A percentile compares a stretch with the other conserved stretches of the same genome.
These are phyloP conservation scores for Penicillium sp. DNA, from an alignment of 2,329 filamentous ascomycete genomes.

Conservation along the genomic window DNA sequence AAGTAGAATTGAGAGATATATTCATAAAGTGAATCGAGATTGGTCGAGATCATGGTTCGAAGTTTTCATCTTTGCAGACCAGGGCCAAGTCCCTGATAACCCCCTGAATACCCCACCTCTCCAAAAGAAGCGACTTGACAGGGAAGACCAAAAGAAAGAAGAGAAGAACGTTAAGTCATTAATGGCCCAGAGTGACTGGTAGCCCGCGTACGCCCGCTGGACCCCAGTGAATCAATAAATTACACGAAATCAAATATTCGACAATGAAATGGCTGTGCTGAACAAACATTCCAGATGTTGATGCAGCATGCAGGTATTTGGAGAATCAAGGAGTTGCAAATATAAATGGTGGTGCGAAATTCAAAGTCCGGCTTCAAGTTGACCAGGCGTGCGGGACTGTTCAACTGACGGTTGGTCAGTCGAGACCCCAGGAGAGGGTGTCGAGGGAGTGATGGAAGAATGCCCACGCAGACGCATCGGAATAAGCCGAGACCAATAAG, in stretches of 20 bases:
- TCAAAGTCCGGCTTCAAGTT: constrained; percentile 23
- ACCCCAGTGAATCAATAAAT: constrained; percentile 12
- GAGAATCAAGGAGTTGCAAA: neutral
- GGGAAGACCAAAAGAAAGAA: neutral
- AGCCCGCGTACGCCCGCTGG: neutral
- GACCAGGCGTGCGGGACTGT: constrained; percentile 18
- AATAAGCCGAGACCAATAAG: constrained; percentile 17
- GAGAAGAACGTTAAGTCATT: neutral
- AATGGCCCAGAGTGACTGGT: neutral
- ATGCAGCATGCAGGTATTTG: constrained; percentile 9
- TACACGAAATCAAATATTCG: constrained; percentile 22
- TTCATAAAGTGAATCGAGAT: neutral
- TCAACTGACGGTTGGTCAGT: neutral
- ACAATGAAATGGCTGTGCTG: constrained; percentile 14
- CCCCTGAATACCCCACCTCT: neutral
- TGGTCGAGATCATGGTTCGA: neutral
- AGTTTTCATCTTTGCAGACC: neutral
- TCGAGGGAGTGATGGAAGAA: neutral
- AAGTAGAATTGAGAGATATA: neutral
- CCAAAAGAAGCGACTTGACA: neutral
- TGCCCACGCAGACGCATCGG: constrained; percentile 14
- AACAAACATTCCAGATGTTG: constrained; percentile 28
- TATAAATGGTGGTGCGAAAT: neutral
- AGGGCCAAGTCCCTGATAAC: neutral
- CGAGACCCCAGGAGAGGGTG: neutral